Conservation (phyloP, 768 basidiomycete genomes). For the Rhodosporidiobolus odoratus region DNA sequence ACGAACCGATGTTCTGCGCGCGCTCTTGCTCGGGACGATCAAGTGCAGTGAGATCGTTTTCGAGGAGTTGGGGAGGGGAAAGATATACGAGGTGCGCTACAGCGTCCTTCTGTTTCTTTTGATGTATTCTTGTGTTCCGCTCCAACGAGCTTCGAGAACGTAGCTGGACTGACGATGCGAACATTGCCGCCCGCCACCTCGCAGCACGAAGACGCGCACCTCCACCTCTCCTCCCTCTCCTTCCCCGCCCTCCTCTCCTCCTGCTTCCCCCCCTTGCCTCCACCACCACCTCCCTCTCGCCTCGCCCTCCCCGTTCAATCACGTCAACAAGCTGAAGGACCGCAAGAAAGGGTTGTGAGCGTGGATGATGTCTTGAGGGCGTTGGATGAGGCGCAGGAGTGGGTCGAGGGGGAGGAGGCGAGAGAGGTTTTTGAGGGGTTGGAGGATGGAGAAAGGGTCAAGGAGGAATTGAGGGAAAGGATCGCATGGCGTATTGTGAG, state of each 20-base stretch:
- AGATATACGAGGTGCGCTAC: slow-evolving; percentile 31
- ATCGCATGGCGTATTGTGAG: slow-evolving; percentile 20
- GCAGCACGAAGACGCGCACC: slow-evolving; percentile 38
- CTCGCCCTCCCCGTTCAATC: slow-evolving; percentile 13
- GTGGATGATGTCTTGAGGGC: slow-evolving; percentile 22
- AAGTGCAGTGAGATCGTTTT: slow-evolving; percentile 30
- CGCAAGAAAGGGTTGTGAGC: not conserved
- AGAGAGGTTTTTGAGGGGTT: not conserved
- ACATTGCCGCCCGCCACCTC: not conserved
- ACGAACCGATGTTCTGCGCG: slow-evolving; percentile 15
- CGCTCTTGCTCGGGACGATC: slow-evolving; percentile 23
- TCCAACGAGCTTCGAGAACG: not conserved
- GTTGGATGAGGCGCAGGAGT: slow-evolving; percentile 12
- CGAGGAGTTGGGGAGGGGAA: slow-evolving; percentile 22
- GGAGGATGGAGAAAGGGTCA: not conserved
- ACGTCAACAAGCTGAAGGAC: not conserved
- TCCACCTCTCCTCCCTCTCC: slow-evolving; percentile 18
- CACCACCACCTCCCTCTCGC: not conserved
- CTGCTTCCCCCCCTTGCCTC: not conserved
- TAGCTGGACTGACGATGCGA: not conserved
- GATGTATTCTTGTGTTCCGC: not conserved
- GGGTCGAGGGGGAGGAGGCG: not conserved
- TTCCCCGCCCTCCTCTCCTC: slow-evolving; percentile 22
- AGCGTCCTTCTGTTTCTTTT: not conserved
- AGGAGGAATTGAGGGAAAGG: not conserved